Percentiles rank a stretch among this genome's conserved stretches.
Evolutionary conservation across 1,284 basidiomycete species (phyloP).

Genomic region (Trametes versicolor): DNA sequence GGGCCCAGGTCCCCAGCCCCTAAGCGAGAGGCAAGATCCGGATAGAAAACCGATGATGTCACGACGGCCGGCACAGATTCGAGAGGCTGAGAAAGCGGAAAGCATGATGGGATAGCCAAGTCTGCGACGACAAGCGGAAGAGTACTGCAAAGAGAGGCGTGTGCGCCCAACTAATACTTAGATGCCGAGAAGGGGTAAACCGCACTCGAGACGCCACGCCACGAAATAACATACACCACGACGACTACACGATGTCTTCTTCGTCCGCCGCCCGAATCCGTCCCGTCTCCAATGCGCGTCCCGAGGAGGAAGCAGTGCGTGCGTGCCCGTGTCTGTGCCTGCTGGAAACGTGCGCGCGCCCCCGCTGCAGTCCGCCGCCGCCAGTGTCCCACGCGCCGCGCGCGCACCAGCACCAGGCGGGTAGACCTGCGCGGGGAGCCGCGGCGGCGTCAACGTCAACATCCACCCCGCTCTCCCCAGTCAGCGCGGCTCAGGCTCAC

Average conservation of each 20-base stretch:
- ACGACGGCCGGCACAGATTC: neutral
- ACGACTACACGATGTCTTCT: slow-evolving; percentile 15
- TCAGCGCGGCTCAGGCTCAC: slow-evolving; percentile 14
- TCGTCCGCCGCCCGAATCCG: slow-evolving; percentile 18
- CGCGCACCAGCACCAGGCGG: neutral
- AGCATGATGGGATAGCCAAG: neutral
- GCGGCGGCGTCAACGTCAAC: neutral
- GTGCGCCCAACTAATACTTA: neutral
- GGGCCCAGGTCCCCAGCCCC: too few relatives aligned
- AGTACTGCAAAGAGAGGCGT: neutral
- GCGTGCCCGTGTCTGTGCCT: neutral
- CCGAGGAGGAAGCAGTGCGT: neutral
- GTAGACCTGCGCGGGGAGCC: neutral
- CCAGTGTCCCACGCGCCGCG: neutral
- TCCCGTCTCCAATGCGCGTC: slow-evolving; percentile 12
- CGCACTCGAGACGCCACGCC: slow-evolving; percentile 14
- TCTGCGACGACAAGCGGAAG: neutral
- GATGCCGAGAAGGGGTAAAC: slow-evolving; percentile 6
- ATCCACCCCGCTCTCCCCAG: slow-evolving; percentile 6
- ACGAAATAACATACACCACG: slow-evolving; percentile 26
- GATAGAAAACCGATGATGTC: slow-evolving; percentile 3
- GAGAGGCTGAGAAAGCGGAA: neutral
- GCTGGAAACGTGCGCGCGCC: slow-evolving; percentile 1
- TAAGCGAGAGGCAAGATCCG: slow-evolving; percentile 1
- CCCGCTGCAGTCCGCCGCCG: slow-evolving; percentile 3